Base-by-base conservation (phyloP, 2,329 filamentous ascomycete genomes). In the Arthrobotrys sinensis region DNA sequence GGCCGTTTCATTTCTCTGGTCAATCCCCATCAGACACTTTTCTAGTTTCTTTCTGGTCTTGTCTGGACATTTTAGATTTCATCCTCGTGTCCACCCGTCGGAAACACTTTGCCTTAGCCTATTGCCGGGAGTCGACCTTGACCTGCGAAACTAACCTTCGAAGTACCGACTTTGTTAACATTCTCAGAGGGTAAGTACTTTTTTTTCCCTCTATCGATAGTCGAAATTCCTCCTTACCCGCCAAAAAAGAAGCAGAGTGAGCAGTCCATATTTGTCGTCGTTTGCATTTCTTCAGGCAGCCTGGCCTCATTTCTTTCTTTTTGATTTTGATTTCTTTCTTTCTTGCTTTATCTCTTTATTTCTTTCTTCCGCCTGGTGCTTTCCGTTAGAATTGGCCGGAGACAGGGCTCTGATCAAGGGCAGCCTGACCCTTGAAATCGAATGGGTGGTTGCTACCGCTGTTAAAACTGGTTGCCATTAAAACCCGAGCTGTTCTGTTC, bases 31-130 rank as follows among this genome's bases (percentile, higher is more conserved):
- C 32, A 21, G 45, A 38, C 40, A 14, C 28, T 55, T 40, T 43
- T 62, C 1, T 69, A 28, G 12, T n/a, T 48, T 64, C 3, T 64
- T 21, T 48, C 32, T 8, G 14, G 2, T 36, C 55, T 28, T 60
- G n/a, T 14, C 24, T 16, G 52, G 40, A 50, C 48, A 55, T 40
- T 38, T 65, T 55, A 55, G 32, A 55, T 19, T 55, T 48, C 16
- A 40, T 38, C 68, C 55, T 72, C 60, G 60, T 65, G 68, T 46
- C 60, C 60, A 57, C 63, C 40, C 68, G 36, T 72, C 68, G 57
- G 60, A 65, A 71, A 55, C 55, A 63, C 57, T 64, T 65, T 72
- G 57, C 68, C 43, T 60, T 40, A 43, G 55, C 55, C 55, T 60
- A 28, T 60, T 60, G 55, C 55, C 55, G 55, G 55, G 55, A 55